Evolutionary conservation across 768 basidiomycete genomes (phyloP), one percentile per base, ranked within the genome.

Genomic region (Tylopilus intermedius): DNA sequence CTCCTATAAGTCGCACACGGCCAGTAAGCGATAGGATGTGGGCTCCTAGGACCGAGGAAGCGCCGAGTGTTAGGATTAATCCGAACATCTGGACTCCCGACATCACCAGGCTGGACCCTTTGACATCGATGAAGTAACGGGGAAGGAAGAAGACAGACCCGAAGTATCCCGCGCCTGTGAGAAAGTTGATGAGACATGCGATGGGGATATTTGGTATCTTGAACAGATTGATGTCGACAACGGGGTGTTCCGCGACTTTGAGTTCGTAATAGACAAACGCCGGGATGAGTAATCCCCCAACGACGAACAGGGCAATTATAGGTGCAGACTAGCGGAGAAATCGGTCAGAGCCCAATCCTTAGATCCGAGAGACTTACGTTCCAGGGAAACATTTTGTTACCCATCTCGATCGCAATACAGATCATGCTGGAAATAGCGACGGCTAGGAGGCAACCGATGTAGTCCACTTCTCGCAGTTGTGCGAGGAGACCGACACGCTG

Each of bases 91-190:
- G 67, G 6, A 71, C 41, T n/a, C 69, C 69, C 0, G 69, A 69
- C 32, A 51, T 61, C 37, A 72, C 63, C 43, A 72, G 51, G 46
- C 48, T 59, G 32, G 69, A 72, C 15, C 64, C 58, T 35, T 69
- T 71, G 56, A 70, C 51, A 46, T 72, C 71, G 56, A 72, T 72
- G 45, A 71, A 72, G 53, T 72, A 71, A 37, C 68, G 71, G n/a
- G 69, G 69, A 24, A 71, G 63, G 56, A 72, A 71, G 54, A 72
- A 71, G 51, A 72, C 69, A 13, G 61, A 60, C 8, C 70, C 69
- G 49, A 71, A 72, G 56, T 70, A 72, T 18, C 69, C 70, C 13
- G 71, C 71, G 41, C 71, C 69, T 0, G 69, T 71, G 44, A 71
- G 66, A 55, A 71, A 72, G 47, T 71, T 72, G 57, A 71, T 69